Conservation (phyloP, 371 early-diverging fungal species). For the Mucor irregularis region DNA sequence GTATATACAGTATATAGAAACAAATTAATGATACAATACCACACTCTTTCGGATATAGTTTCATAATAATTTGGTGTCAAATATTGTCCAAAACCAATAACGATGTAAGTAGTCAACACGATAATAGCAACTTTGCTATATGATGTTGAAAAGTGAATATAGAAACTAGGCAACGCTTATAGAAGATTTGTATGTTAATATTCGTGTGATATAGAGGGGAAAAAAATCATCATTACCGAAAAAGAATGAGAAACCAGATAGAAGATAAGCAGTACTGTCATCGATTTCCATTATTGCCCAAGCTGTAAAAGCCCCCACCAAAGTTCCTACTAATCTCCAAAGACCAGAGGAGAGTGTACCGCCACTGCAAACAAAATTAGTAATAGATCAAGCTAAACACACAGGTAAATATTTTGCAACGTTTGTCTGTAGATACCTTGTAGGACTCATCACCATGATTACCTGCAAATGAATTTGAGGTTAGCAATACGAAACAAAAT, state of each 20-base stretch:
- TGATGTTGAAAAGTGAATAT: constrained; percentile 40
- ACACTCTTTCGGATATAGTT: constrained; percentile 30
- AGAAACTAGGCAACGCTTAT: constrained; percentile 44
- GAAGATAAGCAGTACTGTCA: constrained; percentile 41
- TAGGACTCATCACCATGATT: constrained; percentile 56
- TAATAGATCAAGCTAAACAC: neutral
- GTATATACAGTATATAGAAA: neutral
- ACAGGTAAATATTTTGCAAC: too few species aligned
- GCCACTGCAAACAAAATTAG: constrained; percentile 25
- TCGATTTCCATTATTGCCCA: constrained; percentile 47
- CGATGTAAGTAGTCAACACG: constrained; percentile 35
- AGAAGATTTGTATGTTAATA: neutral
- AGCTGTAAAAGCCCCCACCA: constrained; percentile 48
- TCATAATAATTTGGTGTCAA: constrained; percentile 23
- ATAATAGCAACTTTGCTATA: constrained; percentile 41
- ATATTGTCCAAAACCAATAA: constrained; percentile 36
- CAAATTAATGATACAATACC: constrained; percentile 22
- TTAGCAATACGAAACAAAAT: too few species aligned
- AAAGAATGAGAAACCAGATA: constrained; percentile 50
- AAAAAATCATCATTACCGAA: constrained; percentile 43
- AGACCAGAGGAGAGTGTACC: constrained; percentile 49
- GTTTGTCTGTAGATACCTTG: too few species aligned
- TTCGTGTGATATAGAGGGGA: too few species aligned
- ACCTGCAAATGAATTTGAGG: neutral
- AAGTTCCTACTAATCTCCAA: constrained; percentile 53